Evolutionary conservation across 1,284 basidiomycete genomes (phyloP).

Genomic region (Ganoderma sp.): DNA sequence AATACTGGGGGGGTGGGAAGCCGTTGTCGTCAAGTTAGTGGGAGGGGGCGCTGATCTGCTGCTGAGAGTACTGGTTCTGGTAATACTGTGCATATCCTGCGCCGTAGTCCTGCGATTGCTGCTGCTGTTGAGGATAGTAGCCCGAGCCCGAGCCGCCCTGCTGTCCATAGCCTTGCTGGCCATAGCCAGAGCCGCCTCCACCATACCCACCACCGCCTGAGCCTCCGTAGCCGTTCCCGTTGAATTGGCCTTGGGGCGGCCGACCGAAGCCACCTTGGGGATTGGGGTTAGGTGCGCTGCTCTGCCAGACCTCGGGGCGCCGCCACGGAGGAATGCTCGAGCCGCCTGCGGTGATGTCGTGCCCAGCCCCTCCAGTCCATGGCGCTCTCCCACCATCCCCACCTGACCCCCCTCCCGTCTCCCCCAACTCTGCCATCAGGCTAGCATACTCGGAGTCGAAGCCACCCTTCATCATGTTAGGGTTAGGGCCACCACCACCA

Average conservation of each 20-base stretch:
- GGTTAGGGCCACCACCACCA: slow-evolving; percentile 36
- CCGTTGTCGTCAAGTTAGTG: slow-evolving; percentile 40
- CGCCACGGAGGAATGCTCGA: slow-evolving; percentile 87
- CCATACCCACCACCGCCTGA: slow-evolving; percentile 38
- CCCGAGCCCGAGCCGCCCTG: slow-evolving; percentile 37
- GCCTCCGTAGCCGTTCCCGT: slow-evolving; percentile 38
- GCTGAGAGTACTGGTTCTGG: slow-evolving; percentile 68
- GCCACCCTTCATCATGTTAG: slow-evolving; percentile 62
- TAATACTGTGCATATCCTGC: slow-evolving; percentile 17
- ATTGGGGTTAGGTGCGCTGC: slow-evolving; percentile 46
- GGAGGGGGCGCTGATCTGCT: slow-evolving; percentile 61
- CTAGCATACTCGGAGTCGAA: slow-evolving; percentile 98
- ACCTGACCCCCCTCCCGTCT: slow-evolving; percentile 67
- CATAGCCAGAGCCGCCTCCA: slow-evolving; percentile 38
- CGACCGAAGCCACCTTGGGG: slow-evolving; percentile 52
- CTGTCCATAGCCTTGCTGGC: slow-evolving; percentile 49
- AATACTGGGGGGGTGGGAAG: slow-evolving; percentile 10
- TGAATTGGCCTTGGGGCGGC: slow-evolving; percentile 45
- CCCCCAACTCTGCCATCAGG: slow-evolving; percentile 98
- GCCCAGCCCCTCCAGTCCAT: slow-evolving; percentile 71
- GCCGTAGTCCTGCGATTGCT: slow-evolving; percentile 61
- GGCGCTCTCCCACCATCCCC: slow-evolving; percentile 54
- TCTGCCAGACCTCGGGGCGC: slow-evolving; percentile 83
- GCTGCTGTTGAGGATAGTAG: slow-evolving; percentile 20
- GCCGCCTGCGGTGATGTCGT: slow-evolving; percentile 79